Conservation (phyloP, 2,329 filamentous ascomycete genomes). For the Fusarium proliferatum region DNA sequence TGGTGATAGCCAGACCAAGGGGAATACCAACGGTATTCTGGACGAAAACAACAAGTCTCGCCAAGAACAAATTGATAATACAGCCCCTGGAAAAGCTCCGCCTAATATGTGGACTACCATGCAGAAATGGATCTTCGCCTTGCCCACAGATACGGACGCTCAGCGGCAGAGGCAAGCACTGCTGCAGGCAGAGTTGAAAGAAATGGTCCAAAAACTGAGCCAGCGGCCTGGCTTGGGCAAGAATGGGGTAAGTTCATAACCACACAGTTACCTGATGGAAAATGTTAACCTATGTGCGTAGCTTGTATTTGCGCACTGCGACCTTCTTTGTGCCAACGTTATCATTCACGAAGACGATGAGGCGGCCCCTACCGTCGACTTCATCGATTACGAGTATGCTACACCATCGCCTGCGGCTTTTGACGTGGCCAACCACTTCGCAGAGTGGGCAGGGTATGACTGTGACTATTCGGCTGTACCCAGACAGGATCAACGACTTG, state of each 20-base stretch:
- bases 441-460: conserved; percentile 97
- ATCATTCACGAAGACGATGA: conserved; percentile 72
- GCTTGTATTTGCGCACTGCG: conserved; percentile 94
- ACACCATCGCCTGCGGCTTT: conserved; percentile 94
- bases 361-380: conserved; percentile 63
- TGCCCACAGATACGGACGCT: conserved; percentile 78
- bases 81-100: conserved; percentile 74
- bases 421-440: conserved; percentile 97
- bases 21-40: conserved; percentile 44
- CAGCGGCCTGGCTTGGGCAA: conserved; percentile 80
- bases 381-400: conserved; percentile 99
- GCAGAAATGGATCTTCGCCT: conserved; percentile 92
- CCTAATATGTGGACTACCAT: conserved; percentile 95
- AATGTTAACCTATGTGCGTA: conserved; percentile 50
- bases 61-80: conserved; percentile 58
- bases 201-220: conserved; percentile 77
- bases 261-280: neutral
- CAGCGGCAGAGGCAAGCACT: conserved; percentile 74
- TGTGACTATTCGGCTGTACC: conserved; percentile 90
- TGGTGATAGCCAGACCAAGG: conserved; percentile 50
- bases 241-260: conserved; percentile 70
- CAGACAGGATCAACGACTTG: conserved; percentile 77
- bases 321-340: conserved; percentile 95
- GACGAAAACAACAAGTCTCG: conserved; percentile 44
- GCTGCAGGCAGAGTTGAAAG: conserved; percentile 80